Evolutionary conservation across 2,329 filamentous ascomycete species (phyloP), one percentile per base, ranked within the genome.

Genomic region (Metarhizium robertsii): DNA sequence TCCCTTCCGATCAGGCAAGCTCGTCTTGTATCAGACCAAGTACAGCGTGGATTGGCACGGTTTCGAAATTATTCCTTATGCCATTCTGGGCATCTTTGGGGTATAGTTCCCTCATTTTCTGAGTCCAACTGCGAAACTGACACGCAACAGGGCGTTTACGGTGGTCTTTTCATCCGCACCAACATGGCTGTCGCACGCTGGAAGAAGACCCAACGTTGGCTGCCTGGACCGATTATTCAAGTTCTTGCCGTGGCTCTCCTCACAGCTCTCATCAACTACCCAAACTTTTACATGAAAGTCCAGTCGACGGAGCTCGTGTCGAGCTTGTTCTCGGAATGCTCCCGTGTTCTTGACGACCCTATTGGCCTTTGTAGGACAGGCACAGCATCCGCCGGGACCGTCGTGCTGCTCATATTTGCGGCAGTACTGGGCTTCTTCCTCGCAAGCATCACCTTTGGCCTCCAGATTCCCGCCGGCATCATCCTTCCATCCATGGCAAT

Each of bases 401-500:
- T 96, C 59, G 79, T 92, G 36, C 78, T 96, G 6, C 79, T 99
- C 16, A 71, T 97, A 6, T 79, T 95, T 58, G 94, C 92, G 46
- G 85, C 92, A 3, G 71, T 90, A 14, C 79, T 96, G 6, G 94
- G 91, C 56, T 92, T 96, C 72, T 79, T 92, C 60, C 82, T 99
- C 14, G 85, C 92, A 11, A 84, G 87, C 55, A 79, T 96, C 59
- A 97, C 92, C 0, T 99, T 99, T 67, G 94, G 94, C 47, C 80
- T 97, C 6, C 89, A 95, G 63, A 90, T 99, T 52, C 94, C 94
- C 8, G 92, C 94, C 2, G 94, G 94, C 49, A 96, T 99, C 61
- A 91, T 99, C 57, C 80, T 99, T 2, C 94, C 94, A 1, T 96
- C 92, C 13, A 94, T 99, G 84, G 91, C 92, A 48, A 92, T 99